A percentile compares a stretch with the other conserved stretches of the same genome.
Conservation (phyloP, 495 filamentous ascomycete species). For the Lichenothelia convexa region DNA sequence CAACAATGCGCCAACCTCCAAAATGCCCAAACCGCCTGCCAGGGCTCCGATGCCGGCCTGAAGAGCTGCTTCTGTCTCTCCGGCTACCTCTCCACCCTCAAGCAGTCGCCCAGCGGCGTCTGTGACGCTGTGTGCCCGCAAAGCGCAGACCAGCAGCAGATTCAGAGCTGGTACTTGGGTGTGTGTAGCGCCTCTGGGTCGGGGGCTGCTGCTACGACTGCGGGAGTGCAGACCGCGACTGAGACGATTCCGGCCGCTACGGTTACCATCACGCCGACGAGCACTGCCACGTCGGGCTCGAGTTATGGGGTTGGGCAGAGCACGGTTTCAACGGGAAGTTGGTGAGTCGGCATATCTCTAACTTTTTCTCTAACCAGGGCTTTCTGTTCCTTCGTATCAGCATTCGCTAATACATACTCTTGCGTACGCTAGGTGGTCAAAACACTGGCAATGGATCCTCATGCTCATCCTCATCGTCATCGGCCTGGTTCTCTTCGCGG, state of each 20-base stretch:
- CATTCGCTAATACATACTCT: background rate
- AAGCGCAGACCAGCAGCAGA: constrained; percentile 21
- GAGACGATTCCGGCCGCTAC: too few relatives aligned
- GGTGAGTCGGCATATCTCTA: too few relatives aligned
- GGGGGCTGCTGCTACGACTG: too few relatives aligned
- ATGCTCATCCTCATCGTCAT: constrained; percentile 20
- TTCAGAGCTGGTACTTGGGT: constrained; percentile 31
- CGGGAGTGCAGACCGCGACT: background rate
- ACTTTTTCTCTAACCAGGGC: too few relatives aligned
- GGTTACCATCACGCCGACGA: background rate
- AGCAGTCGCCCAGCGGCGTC: constrained; percentile 17
- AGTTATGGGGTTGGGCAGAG: background rate
- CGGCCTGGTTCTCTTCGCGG: constrained; percentile 13
- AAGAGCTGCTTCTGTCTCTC: constrained; percentile 40
- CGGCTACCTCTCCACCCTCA: constrained; percentile 22
- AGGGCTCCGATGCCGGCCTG: constrained; percentile 24
- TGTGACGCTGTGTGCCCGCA: constrained; percentile 24
- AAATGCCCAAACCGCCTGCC: constrained; percentile 28
- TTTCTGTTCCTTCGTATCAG: background rate
- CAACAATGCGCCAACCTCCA: constrained; percentile 26
- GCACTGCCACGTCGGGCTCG: background rate
- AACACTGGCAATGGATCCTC: constrained; percentile 19
- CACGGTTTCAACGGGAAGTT: too few relatives aligned
- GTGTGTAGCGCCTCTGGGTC: background rate
- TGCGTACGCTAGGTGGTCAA: constrained; percentile 5